These are phyloP conservation scores for Tricholoma matsutake DNA, from an alignment of 768 basidiomycete genomes.

Conservation along the genomic window DNA sequence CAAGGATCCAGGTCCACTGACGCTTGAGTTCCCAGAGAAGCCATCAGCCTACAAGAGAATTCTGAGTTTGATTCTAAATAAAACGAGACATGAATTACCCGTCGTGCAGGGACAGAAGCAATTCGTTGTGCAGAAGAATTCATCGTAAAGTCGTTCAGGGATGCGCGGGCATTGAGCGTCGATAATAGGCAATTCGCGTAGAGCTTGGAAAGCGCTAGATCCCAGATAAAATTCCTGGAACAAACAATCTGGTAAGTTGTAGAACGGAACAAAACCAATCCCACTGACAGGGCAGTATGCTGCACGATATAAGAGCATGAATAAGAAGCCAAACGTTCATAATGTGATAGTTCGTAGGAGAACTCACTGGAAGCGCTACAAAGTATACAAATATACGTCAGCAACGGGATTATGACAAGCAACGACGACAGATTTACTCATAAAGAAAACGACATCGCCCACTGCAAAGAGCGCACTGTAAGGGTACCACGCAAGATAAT, in stretches of 20 bases:
- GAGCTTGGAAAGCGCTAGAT: conserved; percentile 44
- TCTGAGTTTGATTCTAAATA: neutral
- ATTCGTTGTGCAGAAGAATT: conserved; percentile 22
- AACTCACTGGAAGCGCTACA: conserved; percentile 35
- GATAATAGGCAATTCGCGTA: conserved; percentile 49
- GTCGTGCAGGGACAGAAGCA: conserved; percentile 18
- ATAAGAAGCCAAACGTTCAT: neutral
- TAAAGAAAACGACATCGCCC: conserved; percentile 44
- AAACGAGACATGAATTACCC: conserved; percentile 6
- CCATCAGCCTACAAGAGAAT: neutral
- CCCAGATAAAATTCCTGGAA: conserved; percentile 48
- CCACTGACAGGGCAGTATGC: conserved; percentile 43
- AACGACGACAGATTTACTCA: conserved; percentile 30
- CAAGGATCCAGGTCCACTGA: neutral
- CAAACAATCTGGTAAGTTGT: neutral
- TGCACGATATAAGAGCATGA: conserved; percentile 12
- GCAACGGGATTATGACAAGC: neutral
- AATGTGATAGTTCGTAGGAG: neutral
- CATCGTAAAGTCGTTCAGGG: conserved; percentile 26
- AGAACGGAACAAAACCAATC: neutral
- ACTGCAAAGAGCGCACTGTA: conserved; percentile 40
- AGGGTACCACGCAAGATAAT: neutral
- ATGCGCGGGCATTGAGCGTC: conserved; percentile 43
- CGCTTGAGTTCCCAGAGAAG: neutral
- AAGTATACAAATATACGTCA: neutral